phyloP scores from a whole-genome alignment of 495 filamentous ascomycete species.

The Neurospora sp. region DNA sequence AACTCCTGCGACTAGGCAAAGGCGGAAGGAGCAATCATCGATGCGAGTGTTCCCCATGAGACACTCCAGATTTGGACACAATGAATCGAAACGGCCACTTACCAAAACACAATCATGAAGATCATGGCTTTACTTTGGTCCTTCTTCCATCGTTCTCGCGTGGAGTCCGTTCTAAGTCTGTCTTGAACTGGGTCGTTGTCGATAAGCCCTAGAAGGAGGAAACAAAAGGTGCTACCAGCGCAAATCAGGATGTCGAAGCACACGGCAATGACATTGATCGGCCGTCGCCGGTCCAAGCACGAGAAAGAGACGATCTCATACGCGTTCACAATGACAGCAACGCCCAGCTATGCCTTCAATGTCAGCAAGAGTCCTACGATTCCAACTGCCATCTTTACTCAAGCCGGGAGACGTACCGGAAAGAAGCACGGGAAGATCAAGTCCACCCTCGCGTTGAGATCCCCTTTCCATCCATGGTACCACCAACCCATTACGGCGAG shows the following conservation, averaged over 20 bases:
- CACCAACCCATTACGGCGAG: slow-evolving; percentile 11
- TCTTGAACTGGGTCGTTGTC: background rate
- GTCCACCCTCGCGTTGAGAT: slow-evolving; percentile 13
- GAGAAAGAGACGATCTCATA: slow-evolving; percentile 16
- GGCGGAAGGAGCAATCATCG: background rate
- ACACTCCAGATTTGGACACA: background rate
- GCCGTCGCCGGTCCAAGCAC: slow-evolving; percentile 3
- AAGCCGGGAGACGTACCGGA: slow-evolving; percentile 6
- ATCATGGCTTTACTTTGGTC: slow-evolving; percentile 19
- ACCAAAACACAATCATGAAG: slow-evolving; percentile 22
- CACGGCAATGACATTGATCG: slow-evolving; percentile 14
- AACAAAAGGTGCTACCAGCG: slow-evolving; percentile 14
- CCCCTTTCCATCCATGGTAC: slow-evolving; percentile 9
- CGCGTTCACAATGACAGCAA: slow-evolving; percentile 4
- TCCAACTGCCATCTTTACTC: background rate
- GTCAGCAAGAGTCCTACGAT: background rate
- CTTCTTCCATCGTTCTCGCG: slow-evolving; percentile 2
- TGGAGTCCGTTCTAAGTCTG: background rate
- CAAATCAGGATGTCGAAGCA: slow-evolving; percentile 11
- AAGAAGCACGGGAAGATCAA: slow-evolving; percentile 19
- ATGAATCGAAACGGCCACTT: background rate
- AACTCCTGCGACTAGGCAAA: too few relatives aligned
- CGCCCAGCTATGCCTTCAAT: slow-evolving; percentile 3
- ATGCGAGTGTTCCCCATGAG: background rate
- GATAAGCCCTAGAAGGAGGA: slow-evolving; percentile 10